Conservation (phyloP, 1,139 yeast genomes). For the Entelexis sorbosivorans region DNA sequence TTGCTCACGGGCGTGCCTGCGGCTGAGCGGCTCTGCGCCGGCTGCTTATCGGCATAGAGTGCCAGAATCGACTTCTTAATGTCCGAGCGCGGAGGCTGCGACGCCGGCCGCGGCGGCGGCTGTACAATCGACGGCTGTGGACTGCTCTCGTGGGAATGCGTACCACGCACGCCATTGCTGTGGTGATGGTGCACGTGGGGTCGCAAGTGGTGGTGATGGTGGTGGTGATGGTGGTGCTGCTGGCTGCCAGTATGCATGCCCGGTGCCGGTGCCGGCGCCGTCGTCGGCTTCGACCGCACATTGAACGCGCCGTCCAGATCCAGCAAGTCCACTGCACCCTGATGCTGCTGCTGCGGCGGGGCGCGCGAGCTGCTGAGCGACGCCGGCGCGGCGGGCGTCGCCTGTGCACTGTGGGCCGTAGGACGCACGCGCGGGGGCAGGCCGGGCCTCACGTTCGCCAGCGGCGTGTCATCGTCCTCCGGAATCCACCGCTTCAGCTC, state of each 20-base stretch:
- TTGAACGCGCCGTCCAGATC: conserved; percentile 15
- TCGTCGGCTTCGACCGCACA: conserved; percentile 1
- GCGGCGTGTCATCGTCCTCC: conserved; percentile 22
- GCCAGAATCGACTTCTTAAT: conserved; percentile 84
- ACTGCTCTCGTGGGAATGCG: conserved; percentile 17
- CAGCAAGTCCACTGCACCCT: conserved; percentile 16
- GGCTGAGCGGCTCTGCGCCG: conserved; percentile 28
- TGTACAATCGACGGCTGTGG: conserved; percentile 20
- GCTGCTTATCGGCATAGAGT: conserved; percentile 45
- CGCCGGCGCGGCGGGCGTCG: neutral
- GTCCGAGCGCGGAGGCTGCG: conserved; percentile 44
- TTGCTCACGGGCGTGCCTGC: conserved; percentile 12
- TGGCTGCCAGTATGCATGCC: neutral
- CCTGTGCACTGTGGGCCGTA: neutral
- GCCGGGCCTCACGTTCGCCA: conserved; percentile 21
- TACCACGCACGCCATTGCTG: neutral
- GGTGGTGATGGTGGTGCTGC: neutral
- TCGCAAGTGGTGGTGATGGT: neutral
- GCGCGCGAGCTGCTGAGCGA: neutral
- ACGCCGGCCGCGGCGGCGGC: conserved; percentile 23
- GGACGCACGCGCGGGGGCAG: conserved; percentile 4
- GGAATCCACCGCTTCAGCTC: conserved; percentile 77
- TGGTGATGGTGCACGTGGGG: neutral
- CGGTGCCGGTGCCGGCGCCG: neutral
- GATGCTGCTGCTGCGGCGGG: neutral